phyloP scores from a whole-genome alignment of 345 rosid species.

The Bruguiera sexangula region DNA sequence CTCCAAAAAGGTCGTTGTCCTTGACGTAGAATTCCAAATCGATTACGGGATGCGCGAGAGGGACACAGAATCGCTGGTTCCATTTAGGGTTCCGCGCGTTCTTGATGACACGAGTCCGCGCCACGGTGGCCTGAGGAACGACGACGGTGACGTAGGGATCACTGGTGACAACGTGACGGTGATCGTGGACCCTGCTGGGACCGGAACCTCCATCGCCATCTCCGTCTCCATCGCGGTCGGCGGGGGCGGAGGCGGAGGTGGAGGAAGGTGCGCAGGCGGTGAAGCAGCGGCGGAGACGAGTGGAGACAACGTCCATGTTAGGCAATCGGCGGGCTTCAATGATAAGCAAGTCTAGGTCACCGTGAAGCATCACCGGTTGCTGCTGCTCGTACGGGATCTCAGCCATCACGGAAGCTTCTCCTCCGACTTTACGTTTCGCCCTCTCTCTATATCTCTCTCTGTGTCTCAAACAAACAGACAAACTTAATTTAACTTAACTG shows the following conservation, averaged over 20 bases:
- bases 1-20: constrained; percentile 80
- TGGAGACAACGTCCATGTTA: constrained; percentile 62
- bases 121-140: constrained; percentile 86
- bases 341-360: constrained; percentile 70
- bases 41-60: constrained; percentile 62
- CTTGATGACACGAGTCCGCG: constrained; percentile 72
- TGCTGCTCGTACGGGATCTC: constrained; percentile 4
- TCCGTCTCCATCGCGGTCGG: not conserved
- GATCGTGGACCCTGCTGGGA: constrained; percentile 19
- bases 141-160: constrained; percentile 81
- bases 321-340: constrained; percentile 59
- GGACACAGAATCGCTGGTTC: constrained; percentile 63
- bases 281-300: constrained; percentile 43
- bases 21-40: constrained; percentile 75
- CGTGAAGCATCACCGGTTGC: constrained; percentile 45
- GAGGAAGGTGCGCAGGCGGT: constrained; percentile 29
- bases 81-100: constrained; percentile 63
- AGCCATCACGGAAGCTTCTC: constrained; percentile 12
- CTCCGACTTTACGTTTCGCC: too few species aligned
- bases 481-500: too few species aligned
- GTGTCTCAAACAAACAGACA: not conserved
- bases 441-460: not conserved
- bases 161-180: constrained; percentile 58
- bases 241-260: not conserved
- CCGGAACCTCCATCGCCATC: constrained; percentile 3